A percentile compares a stretch with the other conserved stretches of the same genome.
These are phyloP conservation scores for Suillus brevipes DNA, from an alignment of 768 basidiomycete genomes.

Conservation along the genomic window DNA sequence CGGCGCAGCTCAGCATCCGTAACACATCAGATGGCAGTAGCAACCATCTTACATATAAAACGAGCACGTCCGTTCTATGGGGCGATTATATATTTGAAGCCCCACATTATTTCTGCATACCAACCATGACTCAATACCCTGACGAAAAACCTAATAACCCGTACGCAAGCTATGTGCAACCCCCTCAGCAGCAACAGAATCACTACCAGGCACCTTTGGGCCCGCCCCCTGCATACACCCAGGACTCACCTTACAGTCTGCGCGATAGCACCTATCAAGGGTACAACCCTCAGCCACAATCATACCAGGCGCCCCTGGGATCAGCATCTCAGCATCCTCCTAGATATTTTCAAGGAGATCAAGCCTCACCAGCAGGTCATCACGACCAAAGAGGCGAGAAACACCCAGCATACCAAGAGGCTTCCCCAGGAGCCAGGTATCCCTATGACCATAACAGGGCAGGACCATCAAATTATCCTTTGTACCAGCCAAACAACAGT, in stretches of 20 bases:
- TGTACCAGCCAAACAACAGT: neutral
- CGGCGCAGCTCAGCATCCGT: neutral
- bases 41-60: neutral
- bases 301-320: conserved; percentile 1
- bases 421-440: neutral
- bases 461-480: neutral
- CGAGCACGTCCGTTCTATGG: neutral
- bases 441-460: neutral
- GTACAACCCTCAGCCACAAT: conserved; percentile 11
- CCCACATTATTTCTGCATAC: neutral
- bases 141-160: conserved; percentile 25
- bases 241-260: conserved; percentile 4
- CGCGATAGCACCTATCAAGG: conserved; percentile 17
- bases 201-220: conserved; percentile 8
- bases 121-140: conserved; percentile 23
- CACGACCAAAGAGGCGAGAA: conserved; percentile 11
- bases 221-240: conserved; percentile 15
- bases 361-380: conserved; percentile 9
- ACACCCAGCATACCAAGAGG: neutral
- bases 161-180: conserved; percentile 16
- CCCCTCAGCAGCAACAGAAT: conserved; percentile 12
- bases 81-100: neutral
- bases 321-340: conserved; percentile 8
- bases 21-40: neutral
- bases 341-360: conserved; percentile 1